A percentile compares a stretch with the other conserved stretches of the same genome.
These are phyloP conservation scores for Corymbia calophylla DNA, from an alignment of 441 rosid species.

Conservation along the genomic window DNA sequence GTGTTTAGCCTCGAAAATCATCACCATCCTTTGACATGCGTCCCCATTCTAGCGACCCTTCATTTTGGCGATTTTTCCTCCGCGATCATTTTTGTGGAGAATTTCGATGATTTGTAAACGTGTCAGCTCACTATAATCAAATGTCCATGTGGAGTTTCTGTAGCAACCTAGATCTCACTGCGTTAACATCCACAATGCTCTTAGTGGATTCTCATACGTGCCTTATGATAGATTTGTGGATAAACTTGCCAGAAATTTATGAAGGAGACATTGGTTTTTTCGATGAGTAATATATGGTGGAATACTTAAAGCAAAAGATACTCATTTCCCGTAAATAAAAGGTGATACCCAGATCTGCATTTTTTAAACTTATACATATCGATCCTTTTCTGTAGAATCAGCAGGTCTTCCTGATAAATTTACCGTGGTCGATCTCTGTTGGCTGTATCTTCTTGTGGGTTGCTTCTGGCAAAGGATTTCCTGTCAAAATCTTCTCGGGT, in stretches of 20 bases:
- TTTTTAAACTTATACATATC: background rate
- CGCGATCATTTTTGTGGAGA: background rate
- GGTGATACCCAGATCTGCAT: background rate
- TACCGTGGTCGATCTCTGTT: background rate
- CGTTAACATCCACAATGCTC: background rate
- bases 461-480: background rate
- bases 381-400: background rate
- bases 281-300: background rate
- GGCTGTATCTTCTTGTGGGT: background rate
- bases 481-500: background rate
- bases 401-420: background rate
- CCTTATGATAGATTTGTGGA: background rate
- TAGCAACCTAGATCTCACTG: background rate
- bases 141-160: background rate
- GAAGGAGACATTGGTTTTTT: background rate
- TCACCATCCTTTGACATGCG: background rate
- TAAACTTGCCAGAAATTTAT: background rate
- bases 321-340: background rate
- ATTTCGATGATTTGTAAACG: background rate
- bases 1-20: background rate
- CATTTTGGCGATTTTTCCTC: background rate
- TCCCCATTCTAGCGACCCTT: background rate
- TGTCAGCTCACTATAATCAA: background rate
- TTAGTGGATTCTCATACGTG: background rate
- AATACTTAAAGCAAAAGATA: background rate